Evolutionary conservation across 345 rosid genomes (phyloP).

Genomic region (Combretum micranthum): DNA sequence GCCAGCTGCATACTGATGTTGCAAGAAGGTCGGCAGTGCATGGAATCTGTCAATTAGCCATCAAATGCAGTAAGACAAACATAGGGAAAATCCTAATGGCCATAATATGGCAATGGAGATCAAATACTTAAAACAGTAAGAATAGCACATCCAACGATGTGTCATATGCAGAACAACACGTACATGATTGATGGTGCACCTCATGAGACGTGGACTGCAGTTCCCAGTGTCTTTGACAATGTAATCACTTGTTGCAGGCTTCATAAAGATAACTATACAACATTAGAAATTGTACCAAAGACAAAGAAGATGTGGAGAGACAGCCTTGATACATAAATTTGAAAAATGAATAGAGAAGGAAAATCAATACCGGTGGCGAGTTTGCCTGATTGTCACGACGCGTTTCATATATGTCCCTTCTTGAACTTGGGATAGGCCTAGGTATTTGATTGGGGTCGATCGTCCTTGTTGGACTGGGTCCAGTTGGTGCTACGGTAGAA

Average conservation of each 20-base stretch:
- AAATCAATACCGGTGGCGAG: slow-evolving; percentile 71
- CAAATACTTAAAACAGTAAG: too few species aligned
- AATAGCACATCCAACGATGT: background rate
- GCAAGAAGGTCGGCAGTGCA: slow-evolving; percentile 89
- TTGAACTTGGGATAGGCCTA: slow-evolving; percentile 74
- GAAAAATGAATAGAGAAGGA: slow-evolving; percentile 1
- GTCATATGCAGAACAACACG: background rate
- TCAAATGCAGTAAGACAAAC: background rate
- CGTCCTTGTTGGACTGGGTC: slow-evolving; percentile 54
- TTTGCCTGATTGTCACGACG: slow-evolving; percentile 83
- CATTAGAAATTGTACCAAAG: slow-evolving; percentile 9
- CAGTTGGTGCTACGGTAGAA: slow-evolving; percentile 72
- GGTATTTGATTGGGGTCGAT: slow-evolving; percentile 98
- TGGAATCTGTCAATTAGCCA: slow-evolving; percentile 56
- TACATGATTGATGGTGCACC: slow-evolving; percentile 98
- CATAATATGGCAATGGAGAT: too few species aligned
- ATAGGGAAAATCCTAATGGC: too few species aligned
- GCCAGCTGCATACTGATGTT: slow-evolving; percentile 94
- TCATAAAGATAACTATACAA: slow-evolving; percentile 21
- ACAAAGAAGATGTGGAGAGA: background rate
- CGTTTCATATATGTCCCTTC: slow-evolving; percentile 64
- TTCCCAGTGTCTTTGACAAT: slow-evolving; percentile 83
- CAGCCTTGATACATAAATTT: background rate
- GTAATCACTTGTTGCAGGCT: slow-evolving; percentile 94
- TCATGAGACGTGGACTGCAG: slow-evolving; percentile 98